These are phyloP conservation scores for Penicillium sp. DNA, from an alignment of 2,329 filamentous ascomycete species.

Conservation along the genomic window DNA sequence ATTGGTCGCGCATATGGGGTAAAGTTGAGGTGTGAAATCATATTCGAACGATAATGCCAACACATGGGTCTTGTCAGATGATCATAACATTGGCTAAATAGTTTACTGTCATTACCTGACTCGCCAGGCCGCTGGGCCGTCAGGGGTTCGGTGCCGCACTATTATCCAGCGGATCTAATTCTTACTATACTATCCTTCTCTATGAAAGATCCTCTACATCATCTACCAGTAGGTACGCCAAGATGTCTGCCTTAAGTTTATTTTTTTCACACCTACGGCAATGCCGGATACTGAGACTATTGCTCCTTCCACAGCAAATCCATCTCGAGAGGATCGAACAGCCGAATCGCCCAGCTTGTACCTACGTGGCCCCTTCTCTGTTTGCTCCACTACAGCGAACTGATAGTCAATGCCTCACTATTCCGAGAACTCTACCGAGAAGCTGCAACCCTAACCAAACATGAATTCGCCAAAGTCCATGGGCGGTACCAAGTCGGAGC, in stretches of 20 bases:
- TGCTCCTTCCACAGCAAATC: not conserved
- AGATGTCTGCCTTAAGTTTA: not conserved
- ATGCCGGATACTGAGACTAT: not conserved
- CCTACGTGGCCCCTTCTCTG: not conserved
- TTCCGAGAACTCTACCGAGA: slow-evolving; percentile 1
- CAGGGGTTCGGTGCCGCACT: not conserved
- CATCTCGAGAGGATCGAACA: not conserved
- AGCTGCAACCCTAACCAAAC: slow-evolving; percentile 4
- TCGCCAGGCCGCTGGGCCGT: not conserved
- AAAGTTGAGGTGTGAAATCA: not conserved
- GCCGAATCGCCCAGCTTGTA: not conserved
- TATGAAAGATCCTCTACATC: not conserved
- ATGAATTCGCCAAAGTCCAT: slow-evolving; percentile 7
- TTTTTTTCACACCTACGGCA: not conserved
- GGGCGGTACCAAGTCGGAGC: slow-evolving; percentile 7
- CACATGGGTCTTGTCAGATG: not conserved
- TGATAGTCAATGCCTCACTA: not conserved
- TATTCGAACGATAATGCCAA: not conserved
- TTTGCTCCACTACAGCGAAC: not conserved
- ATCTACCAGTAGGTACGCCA: not conserved
- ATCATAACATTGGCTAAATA: not conserved
- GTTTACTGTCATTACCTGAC: not conserved
- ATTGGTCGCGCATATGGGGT: not conserved
- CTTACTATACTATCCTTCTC: not conserved
- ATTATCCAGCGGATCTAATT: not conserved